Evolutionary conservation across 768 basidiomycete species (phyloP).

Genomic region (Pilatotrama ljubarskyi): DNA sequence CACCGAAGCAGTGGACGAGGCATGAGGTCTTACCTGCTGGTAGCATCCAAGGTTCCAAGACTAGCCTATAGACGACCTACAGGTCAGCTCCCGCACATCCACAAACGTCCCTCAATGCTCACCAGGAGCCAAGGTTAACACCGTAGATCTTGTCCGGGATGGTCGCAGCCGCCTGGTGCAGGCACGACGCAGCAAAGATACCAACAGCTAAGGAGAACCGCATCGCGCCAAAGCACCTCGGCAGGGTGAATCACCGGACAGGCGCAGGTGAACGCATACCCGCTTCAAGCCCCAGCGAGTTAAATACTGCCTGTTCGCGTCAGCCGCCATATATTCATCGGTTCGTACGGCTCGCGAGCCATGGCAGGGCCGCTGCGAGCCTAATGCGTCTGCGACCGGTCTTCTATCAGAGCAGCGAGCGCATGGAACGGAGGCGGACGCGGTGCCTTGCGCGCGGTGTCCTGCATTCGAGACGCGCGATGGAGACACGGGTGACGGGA

Average conservation of each 20-base stretch:
- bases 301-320: conserved; percentile 1
- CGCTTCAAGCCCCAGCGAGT: background rate
- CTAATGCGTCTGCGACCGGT: conserved; percentile 2
- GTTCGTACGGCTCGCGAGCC: background rate
- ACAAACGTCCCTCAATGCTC: conserved; percentile 13
- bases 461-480: background rate
- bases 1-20: background rate
- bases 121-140: conserved; percentile 73
- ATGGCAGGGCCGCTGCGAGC: conserved; percentile 1
- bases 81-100: background rate
- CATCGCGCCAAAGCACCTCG: background rate
- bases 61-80: conserved; percentile 48
- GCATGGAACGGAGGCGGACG: conserved; percentile 5
- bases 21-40: conserved; percentile 48
- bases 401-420: conserved; percentile 12
- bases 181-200: background rate
- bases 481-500: background rate
- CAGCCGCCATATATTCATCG: background rate
- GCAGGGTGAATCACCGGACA: background rate
- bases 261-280: too few species aligned
- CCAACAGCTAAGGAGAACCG: background rate
- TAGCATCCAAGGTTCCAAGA: conserved; percentile 84
- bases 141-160: conserved; percentile 58
- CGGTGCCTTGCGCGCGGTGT: conserved; percentile 1
- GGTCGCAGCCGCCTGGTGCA: conserved; percentile 1